Base-by-base conservation (phyloP, 805 yeast species). In the Yueomyces sp. region DNA sequence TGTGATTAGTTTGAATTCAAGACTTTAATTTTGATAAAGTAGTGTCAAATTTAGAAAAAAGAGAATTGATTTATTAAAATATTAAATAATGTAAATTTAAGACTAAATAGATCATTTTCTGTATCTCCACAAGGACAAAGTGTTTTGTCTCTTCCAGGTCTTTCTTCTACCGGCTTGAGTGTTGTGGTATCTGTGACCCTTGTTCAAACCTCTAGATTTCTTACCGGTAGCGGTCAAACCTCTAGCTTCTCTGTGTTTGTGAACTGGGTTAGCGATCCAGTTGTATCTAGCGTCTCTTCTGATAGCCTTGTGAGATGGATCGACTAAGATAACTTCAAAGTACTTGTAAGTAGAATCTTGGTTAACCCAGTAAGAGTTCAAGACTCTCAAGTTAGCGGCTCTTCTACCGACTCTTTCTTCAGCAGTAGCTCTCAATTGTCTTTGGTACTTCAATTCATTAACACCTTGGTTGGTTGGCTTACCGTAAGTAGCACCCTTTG, bases 401-500 rank as follows among this genome's bases (percentile, higher is more conserved):
- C 92, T 86, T 71, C 96, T 87, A 67, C 96, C 98, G 65, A 90
- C 94, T 78, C 97, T 85, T 80, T 92, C 98, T 79, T 92, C 98
- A 65, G 98, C 98, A 64, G 96, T 88, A 63, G 95, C 79, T 75
- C 95, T 86, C 73, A 86, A 77, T 54, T 96, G 82, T 76, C 90
- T 86, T 79, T 92, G 98, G 94, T 87, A 88, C 79, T 92, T 92
- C 77, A 92, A 85, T 74, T 92, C 96, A 79, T 79, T 80, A 61
- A 92, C 92, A 85, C 98, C 98, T 78, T 86, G 95, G 94, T 92
- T 92, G 79, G 98, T 92, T 82, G 98, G 98, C 85, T 92, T 92
- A 85, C 98, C 98, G 82, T 92, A 90, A 70, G 97, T 92, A 67
- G 96, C 97, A 85, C 98, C 98, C 92, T 92, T 92, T 77, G 94